Conservation (phyloP, 2,329 filamentous ascomycete genomes). For the Xenosphaeropsis pyriputrescens region DNA sequence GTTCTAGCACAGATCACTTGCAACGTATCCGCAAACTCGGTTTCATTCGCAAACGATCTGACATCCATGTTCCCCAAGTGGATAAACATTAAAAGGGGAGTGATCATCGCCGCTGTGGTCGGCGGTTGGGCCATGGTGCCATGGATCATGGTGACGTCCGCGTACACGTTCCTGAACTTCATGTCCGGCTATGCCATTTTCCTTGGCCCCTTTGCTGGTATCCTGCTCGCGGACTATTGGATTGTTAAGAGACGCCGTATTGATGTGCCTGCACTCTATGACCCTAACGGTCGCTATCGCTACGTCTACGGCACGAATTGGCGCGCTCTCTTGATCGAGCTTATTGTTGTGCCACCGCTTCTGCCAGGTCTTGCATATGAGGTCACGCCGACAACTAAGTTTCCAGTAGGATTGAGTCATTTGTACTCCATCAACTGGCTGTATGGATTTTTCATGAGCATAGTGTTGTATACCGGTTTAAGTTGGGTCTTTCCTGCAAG, state of each 20-base stretch:
- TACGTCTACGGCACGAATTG: slow-evolving; percentile 14
- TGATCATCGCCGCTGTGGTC: slow-evolving; percentile 25
- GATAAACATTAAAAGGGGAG: slow-evolving; percentile 31
- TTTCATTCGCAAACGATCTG: slow-evolving; percentile 19
- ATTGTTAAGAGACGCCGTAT: slow-evolving; percentile 17
- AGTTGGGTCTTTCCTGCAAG: slow-evolving; percentile 4
- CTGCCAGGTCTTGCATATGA: slow-evolving; percentile 13
- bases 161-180: slow-evolving; percentile 15
- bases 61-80: slow-evolving; percentile 31
- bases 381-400: slow-evolving; percentile 12
- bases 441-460: slow-evolving; percentile 40
- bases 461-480: slow-evolving; percentile 33
- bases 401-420: slow-evolving; percentile 29
- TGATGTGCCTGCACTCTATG: slow-evolving; percentile 21
- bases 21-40: slow-evolving; percentile 25
- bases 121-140: slow-evolving; percentile 26
- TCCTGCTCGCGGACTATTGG: slow-evolving; percentile 20
- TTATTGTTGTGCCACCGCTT: slow-evolving; percentile 11
- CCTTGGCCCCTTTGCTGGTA: slow-evolving; percentile 20
- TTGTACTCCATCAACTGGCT: slow-evolving; percentile 54
- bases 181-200: slow-evolving; percentile 19
- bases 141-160: slow-evolving; percentile 26
- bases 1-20: slow-evolving; percentile 17
- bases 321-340: slow-evolving; percentile 11
- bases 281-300: slow-evolving; percentile 13